These are phyloP conservation scores for Nemania sp. DNA, from an alignment of 2,329 filamentous ascomycete species.

Conservation along the genomic window DNA sequence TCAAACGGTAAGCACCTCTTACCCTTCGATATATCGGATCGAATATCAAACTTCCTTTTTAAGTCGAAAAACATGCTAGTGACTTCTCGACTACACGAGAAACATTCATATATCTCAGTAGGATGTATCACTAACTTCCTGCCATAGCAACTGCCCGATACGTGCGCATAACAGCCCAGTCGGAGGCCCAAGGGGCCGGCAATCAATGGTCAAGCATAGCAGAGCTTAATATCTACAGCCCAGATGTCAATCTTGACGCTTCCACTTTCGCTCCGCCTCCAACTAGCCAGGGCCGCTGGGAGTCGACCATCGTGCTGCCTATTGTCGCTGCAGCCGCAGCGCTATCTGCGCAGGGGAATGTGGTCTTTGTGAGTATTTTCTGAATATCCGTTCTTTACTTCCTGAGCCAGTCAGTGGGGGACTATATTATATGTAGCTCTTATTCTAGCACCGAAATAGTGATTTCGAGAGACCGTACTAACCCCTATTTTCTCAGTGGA, in stretches of 20 bases:
- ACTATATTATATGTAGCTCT: too few species aligned
- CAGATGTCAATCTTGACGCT: slow-evolving; percentile 25
- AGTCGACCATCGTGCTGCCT: slow-evolving; percentile 42
- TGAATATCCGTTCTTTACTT: too few species aligned
- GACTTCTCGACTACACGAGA: too few species aligned
- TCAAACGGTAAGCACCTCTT: slow-evolving; percentile 24
- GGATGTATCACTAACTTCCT: too few species aligned
- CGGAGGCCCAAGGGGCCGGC: slow-evolving; percentile 34
- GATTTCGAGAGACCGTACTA: neutral
- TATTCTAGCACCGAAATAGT: too few species aligned
- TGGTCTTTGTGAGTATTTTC: slow-evolving; percentile 26
- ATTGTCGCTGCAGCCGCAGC: slow-evolving; percentile 42
- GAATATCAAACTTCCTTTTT: too few species aligned
- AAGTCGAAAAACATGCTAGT: too few species aligned
- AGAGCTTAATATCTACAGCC: slow-evolving; percentile 39
- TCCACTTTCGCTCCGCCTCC: slow-evolving; percentile 27
- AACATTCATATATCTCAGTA: too few species aligned
- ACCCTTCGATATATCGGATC: too few species aligned
- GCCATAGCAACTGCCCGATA: slow-evolving; percentile 32
- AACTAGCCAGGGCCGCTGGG: slow-evolving; percentile 38
- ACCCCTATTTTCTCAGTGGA: slow-evolving; percentile 27
- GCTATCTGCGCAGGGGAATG: slow-evolving; percentile 32
- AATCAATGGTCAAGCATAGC: slow-evolving; percentile 40
- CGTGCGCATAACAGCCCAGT: slow-evolving; percentile 37
- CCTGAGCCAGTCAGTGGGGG: too few species aligned